Evolutionary conservation across 257 asterid species (phyloP).

Genomic region (Forsythia suspensa): DNA sequence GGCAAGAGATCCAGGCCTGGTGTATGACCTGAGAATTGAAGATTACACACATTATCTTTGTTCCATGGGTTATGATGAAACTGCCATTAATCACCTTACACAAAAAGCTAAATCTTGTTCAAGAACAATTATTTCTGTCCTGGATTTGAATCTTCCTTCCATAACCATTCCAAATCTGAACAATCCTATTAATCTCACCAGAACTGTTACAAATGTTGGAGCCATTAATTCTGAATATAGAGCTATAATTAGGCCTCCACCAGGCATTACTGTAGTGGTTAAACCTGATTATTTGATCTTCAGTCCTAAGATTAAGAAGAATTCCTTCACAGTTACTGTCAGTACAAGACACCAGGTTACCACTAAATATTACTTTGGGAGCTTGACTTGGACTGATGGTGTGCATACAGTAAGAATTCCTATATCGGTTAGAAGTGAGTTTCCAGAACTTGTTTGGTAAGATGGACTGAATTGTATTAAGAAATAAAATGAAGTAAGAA

Average conservation of each 20-base stretch:
- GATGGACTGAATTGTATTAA: background rate
- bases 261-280: slow-evolving; percentile 27
- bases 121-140: slow-evolving; percentile 3
- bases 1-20: slow-evolving; percentile 33
- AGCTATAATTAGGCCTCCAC: slow-evolving; percentile 25
- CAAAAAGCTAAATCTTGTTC: slow-evolving; percentile 18
- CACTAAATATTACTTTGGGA: slow-evolving; percentile 34
- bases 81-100: slow-evolving; percentile 16
- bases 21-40: slow-evolving; percentile 29
- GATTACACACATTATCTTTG: slow-evolving; percentile 39
- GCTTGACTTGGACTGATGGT: slow-evolving; percentile 40
- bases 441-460: background rate
- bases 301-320: slow-evolving; percentile 17
- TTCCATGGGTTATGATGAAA: slow-evolving; percentile 29
- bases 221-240: slow-evolving; percentile 26
- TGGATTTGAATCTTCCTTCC: slow-evolving; percentile 46
- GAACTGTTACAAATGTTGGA: slow-evolving; percentile 45
- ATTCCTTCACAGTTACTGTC: slow-evolving; percentile 26
- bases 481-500: background rate
- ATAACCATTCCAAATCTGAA: slow-evolving; percentile 29
- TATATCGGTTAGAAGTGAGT: slow-evolving; percentile 32
- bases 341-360: slow-evolving; percentile 13
- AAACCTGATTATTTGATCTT: slow-evolving; percentile 33
- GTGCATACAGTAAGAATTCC: slow-evolving; percentile 29
- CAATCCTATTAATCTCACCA: slow-evolving; percentile 10